These are phyloP conservation scores for Leptodontidium sp. DNA, from an alignment of 2,329 filamentous ascomycete genomes.

Conservation along the genomic window DNA sequence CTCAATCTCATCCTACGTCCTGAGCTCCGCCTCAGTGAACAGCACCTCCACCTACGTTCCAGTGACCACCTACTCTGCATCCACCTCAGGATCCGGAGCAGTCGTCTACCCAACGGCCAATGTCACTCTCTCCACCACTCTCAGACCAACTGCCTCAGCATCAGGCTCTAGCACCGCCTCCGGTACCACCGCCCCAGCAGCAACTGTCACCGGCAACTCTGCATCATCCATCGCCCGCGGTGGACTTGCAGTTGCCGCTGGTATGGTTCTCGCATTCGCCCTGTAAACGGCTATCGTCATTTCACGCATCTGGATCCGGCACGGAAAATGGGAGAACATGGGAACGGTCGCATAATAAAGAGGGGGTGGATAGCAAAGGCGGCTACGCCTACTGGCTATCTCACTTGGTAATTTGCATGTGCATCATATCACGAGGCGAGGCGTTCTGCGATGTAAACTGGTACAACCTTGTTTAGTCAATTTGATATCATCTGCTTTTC, in stretches of 20 bases:
- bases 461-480: conserved; percentile 13
- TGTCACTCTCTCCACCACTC: conserved; percentile 18
- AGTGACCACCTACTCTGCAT: conserved; percentile 17
- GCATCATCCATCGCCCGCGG: conserved; percentile 33
- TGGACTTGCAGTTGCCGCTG: conserved; percentile 36
- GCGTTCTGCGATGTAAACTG: conserved; percentile 18
- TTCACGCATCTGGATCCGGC: background rate
- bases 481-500: conserved; percentile 18
- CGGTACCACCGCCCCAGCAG: conserved; percentile 14
- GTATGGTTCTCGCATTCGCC: conserved; percentile 39
- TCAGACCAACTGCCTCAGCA: conserved; percentile 18
- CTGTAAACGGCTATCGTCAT: conserved; percentile 32
- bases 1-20: background rate
- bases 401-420: background rate
- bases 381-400: background rate
- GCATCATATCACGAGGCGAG: conserved; percentile 9
- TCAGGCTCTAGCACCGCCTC: conserved; percentile 16
- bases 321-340: background rate
- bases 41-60: conserved; percentile 21
- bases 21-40: conserved; percentile 1
- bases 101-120: conserved; percentile 17
- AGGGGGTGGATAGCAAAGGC: conserved; percentile 9
- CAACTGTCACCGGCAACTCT: conserved; percentile 46
- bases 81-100: conserved; percentile 12
- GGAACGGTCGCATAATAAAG: conserved; percentile 15